A percentile compares a stretch with the other conserved stretches of the same genome.
Conservation (phyloP, 2,329 filamentous ascomycete genomes). For the Claviceps sp. region DNA sequence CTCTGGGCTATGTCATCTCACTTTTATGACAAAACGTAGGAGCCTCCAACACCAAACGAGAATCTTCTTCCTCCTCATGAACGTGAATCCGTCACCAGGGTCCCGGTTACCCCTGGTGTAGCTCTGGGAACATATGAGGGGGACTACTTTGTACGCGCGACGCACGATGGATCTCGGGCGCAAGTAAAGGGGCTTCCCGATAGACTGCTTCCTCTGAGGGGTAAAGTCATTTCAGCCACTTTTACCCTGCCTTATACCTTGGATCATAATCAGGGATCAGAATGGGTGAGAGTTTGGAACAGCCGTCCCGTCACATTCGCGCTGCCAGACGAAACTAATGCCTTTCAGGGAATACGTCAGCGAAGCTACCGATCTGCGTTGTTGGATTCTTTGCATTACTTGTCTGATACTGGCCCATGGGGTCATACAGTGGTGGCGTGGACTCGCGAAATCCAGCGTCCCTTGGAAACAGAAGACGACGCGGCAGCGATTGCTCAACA, state of each 20-base stretch:
- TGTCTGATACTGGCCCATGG: constrained; percentile 73
- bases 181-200: not conserved
- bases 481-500: not conserved
- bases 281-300: not conserved
- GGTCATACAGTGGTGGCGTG: constrained; percentile 85
- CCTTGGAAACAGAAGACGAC: constrained; percentile 12
- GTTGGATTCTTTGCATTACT: constrained; percentile 77
- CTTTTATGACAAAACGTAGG: not conserved
- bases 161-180: not conserved
- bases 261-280: not conserved
- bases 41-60: constrained; percentile 1
- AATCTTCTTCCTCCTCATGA: constrained; percentile 3
- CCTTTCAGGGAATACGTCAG: constrained; percentile 2
- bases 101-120: constrained; percentile 6
- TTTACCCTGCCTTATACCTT: constrained; percentile 3
- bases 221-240: constrained; percentile 1
- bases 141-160: not conserved
- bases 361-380: constrained; percentile 78
- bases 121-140: constrained; percentile 3
- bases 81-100: constrained; percentile 1
- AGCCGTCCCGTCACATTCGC: not conserved
- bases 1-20: not conserved
- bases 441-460: constrained; percentile 64
- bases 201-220: not conserved
- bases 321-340: not conserved